A percentile compares a stretch with the other conserved stretches of the same genome.
These are phyloP conservation scores for Chlorella sp. DNA, from an alignment of 139 green algal species.

Conservation along the genomic window DNA sequence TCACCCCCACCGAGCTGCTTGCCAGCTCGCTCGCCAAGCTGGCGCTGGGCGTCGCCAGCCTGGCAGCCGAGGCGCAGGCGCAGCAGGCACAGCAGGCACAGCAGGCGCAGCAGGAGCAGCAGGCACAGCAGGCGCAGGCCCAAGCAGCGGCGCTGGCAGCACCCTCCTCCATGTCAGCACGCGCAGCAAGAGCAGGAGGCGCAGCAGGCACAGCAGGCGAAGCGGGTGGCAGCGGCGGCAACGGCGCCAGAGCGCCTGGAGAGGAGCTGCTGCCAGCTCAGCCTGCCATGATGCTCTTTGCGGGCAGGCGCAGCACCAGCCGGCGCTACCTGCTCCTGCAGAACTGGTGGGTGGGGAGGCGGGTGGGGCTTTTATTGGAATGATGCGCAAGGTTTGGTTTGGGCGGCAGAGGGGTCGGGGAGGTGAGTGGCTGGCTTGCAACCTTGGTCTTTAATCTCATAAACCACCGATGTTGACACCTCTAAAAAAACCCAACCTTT, in stretches of 20 bases:
- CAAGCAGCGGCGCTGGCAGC: not conserved
- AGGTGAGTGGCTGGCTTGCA: too few relatives aligned
- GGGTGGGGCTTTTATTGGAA: too few relatives aligned
- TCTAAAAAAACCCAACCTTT: too few relatives aligned
- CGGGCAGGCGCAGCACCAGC: conserved; percentile 65
- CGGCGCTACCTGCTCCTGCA: conserved; percentile 71
- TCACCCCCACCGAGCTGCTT: conserved; percentile 69
- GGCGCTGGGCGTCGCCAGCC: conserved; percentile 42
- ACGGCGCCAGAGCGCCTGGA: not conserved
- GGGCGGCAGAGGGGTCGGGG: too few relatives aligned
- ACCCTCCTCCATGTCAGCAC: not conserved
- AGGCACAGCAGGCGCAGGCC: not conserved
- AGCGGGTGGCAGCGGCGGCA: not conserved
- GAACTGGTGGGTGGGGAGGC: conserved; percentile 51
- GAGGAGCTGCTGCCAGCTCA: not conserved
- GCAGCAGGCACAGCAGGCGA: not conserved
- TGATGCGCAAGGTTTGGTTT: not conserved
- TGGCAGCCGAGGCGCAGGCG: conserved; percentile 42
- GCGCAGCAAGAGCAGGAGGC: not conserved
- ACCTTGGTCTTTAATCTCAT: too few relatives aligned
- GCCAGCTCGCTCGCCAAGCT: conserved; percentile 64
- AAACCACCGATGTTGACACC: too few relatives aligned
- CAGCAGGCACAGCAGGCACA: too few relatives aligned
- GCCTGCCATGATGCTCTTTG: conserved; percentile 62
- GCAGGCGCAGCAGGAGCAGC: not conserved